These are phyloP conservation scores for Scutellaria galericulata DNA, from an alignment of 257 asterid species.

Conservation along the genomic window DNA sequence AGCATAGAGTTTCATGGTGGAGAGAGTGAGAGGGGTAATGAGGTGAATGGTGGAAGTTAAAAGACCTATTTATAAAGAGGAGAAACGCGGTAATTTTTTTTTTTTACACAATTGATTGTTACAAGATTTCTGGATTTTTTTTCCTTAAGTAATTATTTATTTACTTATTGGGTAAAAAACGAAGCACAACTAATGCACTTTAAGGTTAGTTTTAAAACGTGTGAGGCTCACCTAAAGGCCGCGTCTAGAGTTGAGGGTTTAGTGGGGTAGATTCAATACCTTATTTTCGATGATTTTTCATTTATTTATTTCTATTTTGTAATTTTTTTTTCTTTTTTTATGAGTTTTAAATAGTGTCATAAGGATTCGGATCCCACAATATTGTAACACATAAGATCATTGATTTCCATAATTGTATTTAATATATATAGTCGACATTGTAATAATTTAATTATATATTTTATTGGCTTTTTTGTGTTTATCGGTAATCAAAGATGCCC, in stretches of 20 bases:
- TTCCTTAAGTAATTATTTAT: neutral
- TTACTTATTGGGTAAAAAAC: neutral
- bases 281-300: too few species aligned
- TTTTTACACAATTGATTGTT: neutral
- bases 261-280: neutral
- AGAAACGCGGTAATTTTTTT: neutral
- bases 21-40: neutral
- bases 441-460: neutral
- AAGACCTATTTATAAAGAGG: constrained; percentile 30
- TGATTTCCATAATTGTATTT: too few species aligned
- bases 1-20: constrained; percentile 1
- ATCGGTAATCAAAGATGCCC: constrained; percentile 9
- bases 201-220: neutral
- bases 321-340: too few species aligned
- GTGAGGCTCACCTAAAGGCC: neutral
- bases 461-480: neutral
- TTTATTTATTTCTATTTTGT: too few species aligned
- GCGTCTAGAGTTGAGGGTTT: neutral
- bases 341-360: too few species aligned
- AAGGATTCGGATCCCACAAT: too few species aligned
- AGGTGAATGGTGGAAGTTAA: constrained; percentile 24
- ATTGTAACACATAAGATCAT: too few species aligned
- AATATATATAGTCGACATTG: neutral
- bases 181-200: neutral
- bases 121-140: constrained; percentile 16